Percentiles rank a stretch among this genome's conserved stretches.
Conservation (phyloP, 148 eudicot species). For the Limonium bicolor region DNA sequence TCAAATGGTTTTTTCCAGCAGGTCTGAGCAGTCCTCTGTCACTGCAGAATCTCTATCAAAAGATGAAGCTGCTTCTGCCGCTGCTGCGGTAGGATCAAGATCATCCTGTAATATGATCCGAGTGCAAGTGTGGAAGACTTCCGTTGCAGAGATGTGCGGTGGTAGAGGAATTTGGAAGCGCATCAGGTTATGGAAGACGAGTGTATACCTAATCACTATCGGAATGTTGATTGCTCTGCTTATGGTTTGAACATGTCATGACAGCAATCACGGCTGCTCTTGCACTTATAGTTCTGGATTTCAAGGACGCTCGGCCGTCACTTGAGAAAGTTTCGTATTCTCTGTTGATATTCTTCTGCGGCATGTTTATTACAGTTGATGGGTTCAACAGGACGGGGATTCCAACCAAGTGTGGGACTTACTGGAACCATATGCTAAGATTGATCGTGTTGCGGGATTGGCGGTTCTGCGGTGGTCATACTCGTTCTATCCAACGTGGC, state of each 20-base stretch:
- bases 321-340: constrained; percentile 38
- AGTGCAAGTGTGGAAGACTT: no score
- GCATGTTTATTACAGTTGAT: constrained; percentile 18
- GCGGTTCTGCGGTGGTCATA: constrained; percentile 9
- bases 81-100: no score
- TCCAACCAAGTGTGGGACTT: constrained; percentile 11
- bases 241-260: constrained; percentile 52
- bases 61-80: no score
- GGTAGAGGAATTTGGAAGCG: constrained; percentile 10
- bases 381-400: constrained; percentile 19
- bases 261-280: constrained; percentile 59
- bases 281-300: constrained; percentile 50
- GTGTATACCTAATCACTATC: constrained; percentile 42
- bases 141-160: no score
- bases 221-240: constrained; percentile 54
- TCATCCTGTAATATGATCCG: no score
- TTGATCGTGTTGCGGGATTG: constrained; percentile 7
- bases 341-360: constrained; percentile 16
- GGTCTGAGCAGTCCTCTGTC: no score
- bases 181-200: constrained; percentile 36
- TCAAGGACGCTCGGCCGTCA: constrained; percentile 32
- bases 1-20: no score
- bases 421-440: constrained; percentile 11
- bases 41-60: no score
- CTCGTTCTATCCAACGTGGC: constrained; percentile 11